These are phyloP conservation scores for Casaregolazyma suthepensis DNA, from an alignment of 1,139 yeast species.

Conservation along the genomic window DNA sequence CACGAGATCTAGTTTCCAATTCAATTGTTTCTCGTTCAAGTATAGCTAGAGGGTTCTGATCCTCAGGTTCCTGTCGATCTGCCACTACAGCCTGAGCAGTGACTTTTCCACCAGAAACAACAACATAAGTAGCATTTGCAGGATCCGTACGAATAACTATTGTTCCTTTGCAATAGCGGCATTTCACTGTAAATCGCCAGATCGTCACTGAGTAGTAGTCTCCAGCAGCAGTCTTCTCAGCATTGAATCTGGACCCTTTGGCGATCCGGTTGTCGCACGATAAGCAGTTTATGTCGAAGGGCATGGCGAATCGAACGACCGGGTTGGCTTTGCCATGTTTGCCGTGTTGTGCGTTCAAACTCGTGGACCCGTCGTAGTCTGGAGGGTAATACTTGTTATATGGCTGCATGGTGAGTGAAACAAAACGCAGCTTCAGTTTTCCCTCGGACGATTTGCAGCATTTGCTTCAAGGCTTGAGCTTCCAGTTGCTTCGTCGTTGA, in stretches of 20 bases:
- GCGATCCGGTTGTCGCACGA: conserved; percentile 26
- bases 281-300: conserved; percentile 27
- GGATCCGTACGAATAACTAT: conserved; percentile 33
- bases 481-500: neutral
- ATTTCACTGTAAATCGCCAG: conserved; percentile 29
- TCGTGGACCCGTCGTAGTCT: conserved; percentile 31
- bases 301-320: conserved; percentile 32
- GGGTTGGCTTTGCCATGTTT: conserved; percentile 25
- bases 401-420: conserved; percentile 16
- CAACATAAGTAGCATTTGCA: conserved; percentile 26
- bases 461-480: neutral
- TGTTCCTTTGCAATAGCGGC: conserved; percentile 25
- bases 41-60: conserved; percentile 18
- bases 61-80: conserved; percentile 19
- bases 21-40: conserved; percentile 17
- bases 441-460: neutral
- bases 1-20: conserved; percentile 8
- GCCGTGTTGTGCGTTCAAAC: conserved; percentile 30
- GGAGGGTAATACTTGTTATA: conserved; percentile 34
- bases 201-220: conserved; percentile 29
- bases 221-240: conserved; percentile 30
- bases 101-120: conserved; percentile 26
- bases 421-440: too few species aligned
- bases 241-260: conserved; percentile 33
- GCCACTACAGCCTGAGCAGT: conserved; percentile 17